phyloP scores from a whole-genome alignment of 176 grass and related monocot genomes.

The Raddia guianensis region DNA sequence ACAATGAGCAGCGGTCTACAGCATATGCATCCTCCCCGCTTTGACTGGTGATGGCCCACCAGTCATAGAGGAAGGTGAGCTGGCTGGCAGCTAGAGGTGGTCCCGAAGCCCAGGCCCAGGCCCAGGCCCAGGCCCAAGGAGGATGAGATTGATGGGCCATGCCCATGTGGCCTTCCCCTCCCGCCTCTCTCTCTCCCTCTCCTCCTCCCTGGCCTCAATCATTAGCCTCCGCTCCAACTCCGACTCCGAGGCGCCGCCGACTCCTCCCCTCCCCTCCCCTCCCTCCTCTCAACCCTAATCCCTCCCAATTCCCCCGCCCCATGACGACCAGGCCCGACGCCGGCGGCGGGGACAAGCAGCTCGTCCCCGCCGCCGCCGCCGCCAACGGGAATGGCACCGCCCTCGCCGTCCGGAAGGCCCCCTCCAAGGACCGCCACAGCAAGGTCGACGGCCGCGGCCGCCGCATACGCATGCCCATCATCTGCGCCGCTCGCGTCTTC shows the following conservation, averaged over 20 bases:
- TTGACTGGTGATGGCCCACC: no score
- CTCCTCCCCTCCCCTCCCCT: background rate
- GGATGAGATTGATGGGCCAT: no score
- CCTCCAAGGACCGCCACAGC: constrained; percentile 91
- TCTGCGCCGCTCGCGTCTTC: constrained; percentile 91
- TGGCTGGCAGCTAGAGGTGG: no score
- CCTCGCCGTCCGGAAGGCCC: constrained; percentile 54
- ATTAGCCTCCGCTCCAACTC: constrained; percentile 25
- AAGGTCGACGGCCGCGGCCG: constrained; percentile 85
- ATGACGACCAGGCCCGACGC: constrained; percentile 57
- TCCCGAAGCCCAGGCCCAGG: no score
- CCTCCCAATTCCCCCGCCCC: background rate
- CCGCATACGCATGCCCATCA: constrained; percentile 91
- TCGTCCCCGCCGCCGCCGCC: constrained; percentile 18
- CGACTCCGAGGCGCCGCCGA: no score
- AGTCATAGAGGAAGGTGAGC: no score
- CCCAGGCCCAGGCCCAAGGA: no score
- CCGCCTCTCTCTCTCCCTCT: background rate
- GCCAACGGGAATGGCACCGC: background rate
- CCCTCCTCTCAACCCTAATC: background rate
- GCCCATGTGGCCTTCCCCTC: background rate
- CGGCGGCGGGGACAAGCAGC: constrained; percentile 46
- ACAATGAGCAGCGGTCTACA: no score
- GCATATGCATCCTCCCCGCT: no score
- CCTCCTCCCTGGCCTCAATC: constrained; percentile 37